phyloP scores from a whole-genome alignment of 2,329 filamentous ascomycete species.

The Diaporthe nobilis region DNA sequence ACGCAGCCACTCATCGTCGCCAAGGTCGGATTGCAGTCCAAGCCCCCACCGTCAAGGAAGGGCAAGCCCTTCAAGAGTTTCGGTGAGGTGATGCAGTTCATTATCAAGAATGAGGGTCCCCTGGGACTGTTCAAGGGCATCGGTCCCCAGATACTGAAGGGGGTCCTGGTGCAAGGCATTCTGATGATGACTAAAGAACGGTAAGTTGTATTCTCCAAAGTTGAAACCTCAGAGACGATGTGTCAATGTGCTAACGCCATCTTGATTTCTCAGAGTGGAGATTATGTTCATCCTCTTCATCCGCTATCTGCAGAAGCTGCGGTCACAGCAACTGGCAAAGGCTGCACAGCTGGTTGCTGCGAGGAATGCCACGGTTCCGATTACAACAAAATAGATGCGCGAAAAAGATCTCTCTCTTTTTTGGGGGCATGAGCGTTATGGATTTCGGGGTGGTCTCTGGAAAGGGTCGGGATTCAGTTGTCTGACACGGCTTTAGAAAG shows the following conservation, averaged over 20 bases:
- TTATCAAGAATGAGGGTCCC: conserved; percentile 87
- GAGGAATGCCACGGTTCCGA: conserved; percentile 60
- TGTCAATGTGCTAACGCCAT: conserved; percentile 30
- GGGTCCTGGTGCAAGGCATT: conserved; percentile 92
- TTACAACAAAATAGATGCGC: conserved; percentile 48
- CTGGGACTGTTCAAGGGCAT: conserved; percentile 97
- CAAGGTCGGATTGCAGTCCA: conserved; percentile 96
- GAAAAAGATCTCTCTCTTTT: not conserved
- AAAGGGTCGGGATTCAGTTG: not conserved
- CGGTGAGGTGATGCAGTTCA: conserved; percentile 94
- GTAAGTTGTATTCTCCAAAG: conserved; percentile 60
- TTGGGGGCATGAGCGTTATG: conserved; percentile 12
- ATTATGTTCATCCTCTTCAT: conserved; percentile 89
- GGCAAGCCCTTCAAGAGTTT: conserved; percentile 96
- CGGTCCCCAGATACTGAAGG: conserved; percentile 92
- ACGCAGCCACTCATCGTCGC: conserved; percentile 98
- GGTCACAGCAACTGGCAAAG: conserved; percentile 78
- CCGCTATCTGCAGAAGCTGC: conserved; percentile 81
- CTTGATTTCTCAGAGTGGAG: conserved; percentile 75
- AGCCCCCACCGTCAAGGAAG: conserved; percentile 84
- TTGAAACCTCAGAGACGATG: not conserved
- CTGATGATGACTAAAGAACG: conserved; percentile 99
- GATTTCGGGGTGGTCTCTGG: not conserved
- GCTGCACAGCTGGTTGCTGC: conserved; percentile 74
- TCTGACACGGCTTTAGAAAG: not conserved